phyloP scores from a whole-genome alignment of 306 rosid genomes.

The Cucumis melo region DNA sequence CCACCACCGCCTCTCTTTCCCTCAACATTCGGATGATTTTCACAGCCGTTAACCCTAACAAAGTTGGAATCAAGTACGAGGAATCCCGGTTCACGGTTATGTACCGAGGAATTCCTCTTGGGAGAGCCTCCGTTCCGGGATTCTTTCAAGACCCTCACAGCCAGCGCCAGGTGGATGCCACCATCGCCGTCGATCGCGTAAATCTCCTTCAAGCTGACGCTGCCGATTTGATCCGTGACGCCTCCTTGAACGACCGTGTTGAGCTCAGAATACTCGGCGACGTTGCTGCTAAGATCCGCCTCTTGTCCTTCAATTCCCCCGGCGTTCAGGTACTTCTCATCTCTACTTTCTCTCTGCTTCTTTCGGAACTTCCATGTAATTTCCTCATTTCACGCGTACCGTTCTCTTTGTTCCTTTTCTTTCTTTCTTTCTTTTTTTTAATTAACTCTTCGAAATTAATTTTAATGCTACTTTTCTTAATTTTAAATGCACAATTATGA shows the following conservation, averaged over 20 bases:
- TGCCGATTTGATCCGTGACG: slow-evolving; percentile 63
- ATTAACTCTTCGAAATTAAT: neutral
- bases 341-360: neutral
- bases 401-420: neutral
- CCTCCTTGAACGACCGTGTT: slow-evolving; percentile 76
- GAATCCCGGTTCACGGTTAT: slow-evolving; percentile 86
- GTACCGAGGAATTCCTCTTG: slow-evolving; percentile 85
- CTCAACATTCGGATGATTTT: slow-evolving; percentile 61
- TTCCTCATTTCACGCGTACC: neutral
- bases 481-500: no score
- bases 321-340: slow-evolving; percentile 55
- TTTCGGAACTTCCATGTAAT: neutral
- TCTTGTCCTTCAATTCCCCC: slow-evolving; percentile 74
- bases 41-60: slow-evolving; percentile 75
- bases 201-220: slow-evolving; percentile 84
- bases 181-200: slow-evolving; percentile 64
- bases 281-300: slow-evolving; percentile 93
- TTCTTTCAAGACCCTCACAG: slow-evolving; percentile 77
- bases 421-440: no score
- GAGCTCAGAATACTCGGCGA: slow-evolving; percentile 78
- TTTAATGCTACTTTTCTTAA: neutral
- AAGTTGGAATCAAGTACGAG: slow-evolving; percentile 93
- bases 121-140: slow-evolving; percentile 71
- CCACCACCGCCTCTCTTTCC: slow-evolving; percentile 53
- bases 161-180: slow-evolving; percentile 48